phyloP scores from a whole-genome alignment of 306 rosid species.

The Hylodesmum podocarpum region DNA sequence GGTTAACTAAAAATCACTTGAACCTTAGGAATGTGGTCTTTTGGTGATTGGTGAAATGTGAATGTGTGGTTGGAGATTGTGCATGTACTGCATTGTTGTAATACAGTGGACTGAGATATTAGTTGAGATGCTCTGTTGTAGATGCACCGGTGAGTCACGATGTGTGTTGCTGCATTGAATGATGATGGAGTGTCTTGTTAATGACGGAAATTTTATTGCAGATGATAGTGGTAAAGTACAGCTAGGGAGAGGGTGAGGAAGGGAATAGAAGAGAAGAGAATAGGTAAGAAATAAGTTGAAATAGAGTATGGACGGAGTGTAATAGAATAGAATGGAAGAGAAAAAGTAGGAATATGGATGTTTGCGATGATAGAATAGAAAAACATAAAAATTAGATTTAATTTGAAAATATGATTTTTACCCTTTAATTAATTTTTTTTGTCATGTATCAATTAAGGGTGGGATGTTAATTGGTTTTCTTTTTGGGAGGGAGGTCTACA shows the following conservation, averaged over 20 bases:
- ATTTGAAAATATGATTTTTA: no score
- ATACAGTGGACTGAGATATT: not conserved
- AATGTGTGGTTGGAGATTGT: slow-evolving; percentile 14
- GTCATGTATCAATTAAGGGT: no score
- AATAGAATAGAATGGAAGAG: no score
- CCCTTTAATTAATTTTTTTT: no score
- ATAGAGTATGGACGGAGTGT: no score
- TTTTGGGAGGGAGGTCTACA: no score
- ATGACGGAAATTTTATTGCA: not conserved
- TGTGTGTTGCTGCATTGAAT: not conserved
- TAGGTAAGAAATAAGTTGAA: no score
- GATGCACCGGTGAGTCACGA: slow-evolving; percentile 18
- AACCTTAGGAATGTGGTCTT: not conserved
- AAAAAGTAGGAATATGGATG: no score
- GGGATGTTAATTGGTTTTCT: no score
- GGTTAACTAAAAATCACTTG: slow-evolving; percentile 12
- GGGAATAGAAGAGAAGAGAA: no score
- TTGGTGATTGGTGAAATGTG: not conserved
- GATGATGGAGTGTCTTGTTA: slow-evolving; percentile 14
- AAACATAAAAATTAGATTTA: no score
- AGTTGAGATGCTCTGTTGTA: slow-evolving; percentile 21
- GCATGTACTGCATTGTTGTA: slow-evolving; percentile 12
- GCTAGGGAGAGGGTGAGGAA: slow-evolving; percentile 2
- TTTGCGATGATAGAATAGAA: no score
- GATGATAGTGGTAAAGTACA: slow-evolving; percentile 3